Evolutionary conservation across 2,329 filamentous ascomycete species (phyloP), one percentile per base, ranked within the genome.

Genomic region (Talaromyces islandicus): DNA sequence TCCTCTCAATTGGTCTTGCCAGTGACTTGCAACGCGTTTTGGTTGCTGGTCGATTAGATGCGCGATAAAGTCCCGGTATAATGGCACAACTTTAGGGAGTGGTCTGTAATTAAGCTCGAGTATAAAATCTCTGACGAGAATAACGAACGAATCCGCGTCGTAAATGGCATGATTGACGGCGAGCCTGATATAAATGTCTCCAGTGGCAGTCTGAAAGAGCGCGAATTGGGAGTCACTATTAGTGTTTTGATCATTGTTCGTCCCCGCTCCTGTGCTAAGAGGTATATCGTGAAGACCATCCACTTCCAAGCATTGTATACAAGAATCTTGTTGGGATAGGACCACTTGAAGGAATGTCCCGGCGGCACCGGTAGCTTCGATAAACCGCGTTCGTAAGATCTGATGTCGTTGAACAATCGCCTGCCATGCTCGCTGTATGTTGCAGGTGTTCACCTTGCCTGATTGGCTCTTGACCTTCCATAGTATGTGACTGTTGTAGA

Each of bases 31-130:
- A 11, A 38, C 35, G 5, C 35, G 6, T 38, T 38, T 38, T 38
- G 35, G 35, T 11, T 38, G 35, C 14, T 38, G 35, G 14, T 12
- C 35, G 35, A 4, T 38, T 38, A 38, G 35, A 38, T 38, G 35
- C 35, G 35, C 35, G 35, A 38, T 38, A n/a, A 38, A 38, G 5
- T 38, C 35, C 35, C 35, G 35, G 17, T 38, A 38, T 38, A 38
- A 11, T 9, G 41, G 54, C n/a, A 56, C 41, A n/a, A 58, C 24
- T 56, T 58, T 61, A 10, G 41, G 69, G 32, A 46, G 48, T 30
- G 32, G n/a, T 14, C 59, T 29, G 21, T 32, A 38, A 38, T 38
- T 38, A 38, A 38, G 35, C 35, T 38, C 35, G 17, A 38, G 17
- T 38, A 38, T 38, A 38, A 38, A 38, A 38, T 38, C 35, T 38